Percentiles rank a stretch among this genome's conserved stretches.
Conservation (phyloP, 163 green algal genomes). For the Chloroidium sp. region DNA sequence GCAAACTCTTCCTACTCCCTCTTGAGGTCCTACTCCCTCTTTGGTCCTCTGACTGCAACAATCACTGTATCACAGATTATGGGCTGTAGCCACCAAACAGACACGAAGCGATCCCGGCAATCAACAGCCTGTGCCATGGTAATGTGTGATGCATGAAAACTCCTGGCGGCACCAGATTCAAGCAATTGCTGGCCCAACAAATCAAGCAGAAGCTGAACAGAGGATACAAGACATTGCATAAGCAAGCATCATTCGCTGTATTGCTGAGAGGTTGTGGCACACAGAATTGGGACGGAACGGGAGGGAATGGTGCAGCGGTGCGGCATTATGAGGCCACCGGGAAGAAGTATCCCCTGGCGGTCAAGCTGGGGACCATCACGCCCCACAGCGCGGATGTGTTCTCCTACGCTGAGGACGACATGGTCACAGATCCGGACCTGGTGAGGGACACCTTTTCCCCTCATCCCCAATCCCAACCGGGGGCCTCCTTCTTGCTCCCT, state of each 20-base stretch:
- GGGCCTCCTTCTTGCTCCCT: not conserved
- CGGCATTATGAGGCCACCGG: constrained; percentile 83
- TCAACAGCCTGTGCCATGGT: too few species aligned
- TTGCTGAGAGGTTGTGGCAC: too few species aligned
- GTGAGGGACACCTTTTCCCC: not conserved
- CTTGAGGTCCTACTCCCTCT: too few species aligned
- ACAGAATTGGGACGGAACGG: constrained; percentile 20
- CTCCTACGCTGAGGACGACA: constrained; percentile 93
- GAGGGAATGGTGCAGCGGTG: constrained; percentile 87
- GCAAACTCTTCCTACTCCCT: too few species aligned
- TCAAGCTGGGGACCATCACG: constrained; percentile 97
- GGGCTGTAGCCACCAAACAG: too few species aligned
- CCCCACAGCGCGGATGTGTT: constrained; percentile 79
- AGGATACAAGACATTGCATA: too few species aligned
- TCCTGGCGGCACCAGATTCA: not conserved
- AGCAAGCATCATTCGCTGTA: too few species aligned
- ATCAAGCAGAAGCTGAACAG: too few species aligned
- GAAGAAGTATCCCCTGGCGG: constrained; percentile 83
- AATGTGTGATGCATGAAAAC: not conserved
- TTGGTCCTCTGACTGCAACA: too few species aligned
- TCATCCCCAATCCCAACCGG: too few species aligned
- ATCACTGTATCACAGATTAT: too few species aligned
- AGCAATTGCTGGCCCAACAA: not conserved
- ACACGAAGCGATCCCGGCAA: too few species aligned
- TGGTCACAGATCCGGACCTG: constrained; percentile 87